phyloP scores from a whole-genome alignment of 768 basidiomycete genomes.

The Cyclocybe aegerita region DNA sequence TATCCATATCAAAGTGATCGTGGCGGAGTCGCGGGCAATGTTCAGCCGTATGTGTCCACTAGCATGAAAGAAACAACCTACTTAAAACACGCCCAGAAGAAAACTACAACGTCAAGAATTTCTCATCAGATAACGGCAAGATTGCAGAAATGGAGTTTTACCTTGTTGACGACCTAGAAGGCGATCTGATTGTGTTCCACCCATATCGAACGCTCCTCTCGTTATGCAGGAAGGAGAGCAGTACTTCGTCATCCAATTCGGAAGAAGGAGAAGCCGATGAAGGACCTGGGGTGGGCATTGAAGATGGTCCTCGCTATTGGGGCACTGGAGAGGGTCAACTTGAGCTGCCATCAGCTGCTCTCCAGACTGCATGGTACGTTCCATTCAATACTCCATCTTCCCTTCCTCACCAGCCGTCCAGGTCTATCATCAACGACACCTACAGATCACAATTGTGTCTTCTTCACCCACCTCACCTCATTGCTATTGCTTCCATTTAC shows the following conservation, averaged over 20 bases:
- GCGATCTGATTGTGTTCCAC: constrained; percentile 91
- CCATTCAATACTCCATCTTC: not conserved
- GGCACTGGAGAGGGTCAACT: constrained; percentile 79
- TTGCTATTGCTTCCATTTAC: constrained; percentile 91
- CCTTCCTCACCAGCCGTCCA: constrained; percentile 54
- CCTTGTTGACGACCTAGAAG: constrained; percentile 94
- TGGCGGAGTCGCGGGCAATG: constrained; percentile 75
- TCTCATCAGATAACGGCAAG: constrained; percentile 85
- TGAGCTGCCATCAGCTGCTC: constrained; percentile 68
- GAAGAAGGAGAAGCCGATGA: constrained; percentile 61
- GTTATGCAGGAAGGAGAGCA: constrained; percentile 62
- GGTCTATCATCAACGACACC: constrained; percentile 97
- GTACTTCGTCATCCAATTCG: constrained; percentile 28
- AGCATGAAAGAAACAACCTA: not conserved
- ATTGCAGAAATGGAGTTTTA: constrained; percentile 99
- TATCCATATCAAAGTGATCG: constrained; percentile 90
- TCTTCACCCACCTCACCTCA: constrained; percentile 92
- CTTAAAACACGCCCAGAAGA: constrained; percentile 37
- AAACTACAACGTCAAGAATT: constrained; percentile 74
- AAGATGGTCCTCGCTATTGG: constrained; percentile 72
- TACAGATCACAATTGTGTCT: constrained; percentile 92
- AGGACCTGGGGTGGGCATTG: constrained; percentile 43
- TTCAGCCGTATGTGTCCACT: constrained; percentile 59
- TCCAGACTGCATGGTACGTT: constrained; percentile 90
- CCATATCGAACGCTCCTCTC: constrained; percentile 89